Base-by-base conservation (phyloP, 352 stramenopile species). In the Saprolegnia diclina region DNA sequence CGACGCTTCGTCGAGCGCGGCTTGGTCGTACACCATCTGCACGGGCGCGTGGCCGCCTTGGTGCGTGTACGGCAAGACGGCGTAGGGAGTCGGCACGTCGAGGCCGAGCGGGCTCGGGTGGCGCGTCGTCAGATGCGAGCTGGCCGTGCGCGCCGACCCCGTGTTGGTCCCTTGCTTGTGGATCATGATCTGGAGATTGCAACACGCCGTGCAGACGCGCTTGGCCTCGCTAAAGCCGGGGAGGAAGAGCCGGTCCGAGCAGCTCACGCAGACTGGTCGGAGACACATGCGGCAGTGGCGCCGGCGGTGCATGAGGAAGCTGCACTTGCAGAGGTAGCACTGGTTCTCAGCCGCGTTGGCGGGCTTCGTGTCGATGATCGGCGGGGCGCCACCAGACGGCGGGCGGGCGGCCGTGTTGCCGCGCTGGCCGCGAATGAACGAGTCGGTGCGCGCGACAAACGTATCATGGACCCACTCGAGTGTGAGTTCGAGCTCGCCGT, bases 391-490 rank as follows among this genome's bases (percentile, higher is more conserved):
- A 22, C 52, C 64, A 14, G 53, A 56, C 21, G 61, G 16, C 26
- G 55, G 45, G 5, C 64, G 63, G 10, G 71, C 38, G 0, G 64
- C 56, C 4, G 64, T 26, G 16, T 65, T 16, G 21, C 19, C 22
- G 19, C 81, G 81, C 37, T 89, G 86, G 19, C 85, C 81, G 5
- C 82, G 80, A 65, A 95, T 89, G 59, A 92, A 91, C 48, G 87
- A 90, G 74, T 95, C 87, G 0, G 85, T 92, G 18, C 87, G 82
- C 10, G 85, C 86, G n/a, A 95, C 87, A 65, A 95, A 95, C 4
- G 87, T 93, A 65, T 95, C 87, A 72, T 94, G 87, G 1, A 95
- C 83, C 87, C 87, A 95, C 74, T 95, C 87, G 19, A 95, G 76
- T n/a, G 87, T 95, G 38, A 95, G 72, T 57, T 95, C 87, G n/a